Base-by-base conservation (phyloP, 352 stramenopile genomes). In the Phytophthora fragariaefolia region DNA sequence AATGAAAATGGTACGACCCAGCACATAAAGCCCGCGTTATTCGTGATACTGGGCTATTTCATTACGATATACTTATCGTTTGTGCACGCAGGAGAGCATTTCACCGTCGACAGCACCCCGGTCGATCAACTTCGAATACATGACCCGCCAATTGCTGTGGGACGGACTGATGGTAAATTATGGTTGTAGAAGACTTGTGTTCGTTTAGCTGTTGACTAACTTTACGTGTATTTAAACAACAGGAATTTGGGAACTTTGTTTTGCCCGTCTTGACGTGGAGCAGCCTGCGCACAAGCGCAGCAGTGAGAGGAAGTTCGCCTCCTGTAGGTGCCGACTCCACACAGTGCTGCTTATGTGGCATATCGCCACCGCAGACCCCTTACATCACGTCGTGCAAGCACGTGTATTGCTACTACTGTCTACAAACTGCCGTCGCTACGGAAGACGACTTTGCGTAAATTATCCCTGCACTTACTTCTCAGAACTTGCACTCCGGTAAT, bases 371-470 rank as follows among this genome's bases (percentile, higher is more conserved):
- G 0, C 69, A 93, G 79, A 95, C 87, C 15, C 85, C 87, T n/a
- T 95, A 95, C 74, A 87, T 93, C 54, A 95, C 87, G 51, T 93
- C 87, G 10, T 95, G 87, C 69, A 89, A 91, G 64, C 87, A 95
- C 57, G 56, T 92, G 20, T 95, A 95, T 59, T 95, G 87, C 70
- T 95, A 94, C 71, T 95, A 92, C 54, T 95, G 87, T 54, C 59
- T 95, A 15, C 85, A 95, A 51, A 91, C 86, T 22, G 82, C 85
- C 4, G 87, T 94, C 6, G 74, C 85, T 0, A 69, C 66, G 5
- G 80, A 95, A 55, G 82, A 91, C 1, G 79, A 92, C 28, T 95
- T 91, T 57, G 47, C 59, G 85, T 94, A 79, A 45, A 81, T 85
- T 34, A 10, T 59, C 23, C 42, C 32, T 54, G 18, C 22, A 10